These are phyloP conservation scores for Polysphondylium violaceum DNA, from an alignment of 78 protist genomes.

Conservation along the genomic window DNA sequence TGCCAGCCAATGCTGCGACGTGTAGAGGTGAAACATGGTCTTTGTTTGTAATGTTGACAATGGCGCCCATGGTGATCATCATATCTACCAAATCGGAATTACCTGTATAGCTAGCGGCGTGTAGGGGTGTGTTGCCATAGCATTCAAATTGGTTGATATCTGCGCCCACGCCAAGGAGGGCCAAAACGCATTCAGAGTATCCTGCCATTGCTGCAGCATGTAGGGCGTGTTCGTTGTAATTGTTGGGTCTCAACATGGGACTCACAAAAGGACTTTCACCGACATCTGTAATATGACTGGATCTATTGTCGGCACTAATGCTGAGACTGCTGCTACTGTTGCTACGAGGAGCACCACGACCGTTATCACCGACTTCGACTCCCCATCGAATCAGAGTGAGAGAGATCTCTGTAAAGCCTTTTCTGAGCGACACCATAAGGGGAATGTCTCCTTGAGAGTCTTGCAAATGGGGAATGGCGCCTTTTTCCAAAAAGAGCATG, in stretches of 20 bases:
- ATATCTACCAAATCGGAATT: slow-evolving; percentile 66
- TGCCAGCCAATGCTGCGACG: slow-evolving; percentile 61
- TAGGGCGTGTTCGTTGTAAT: slow-evolving; percentile 54
- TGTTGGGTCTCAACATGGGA: slow-evolving; percentile 66
- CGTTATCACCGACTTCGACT: slow-evolving; percentile 40
- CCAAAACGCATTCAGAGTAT: slow-evolving; percentile 59
- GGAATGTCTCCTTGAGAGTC: slow-evolving; percentile 77
- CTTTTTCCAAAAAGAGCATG: slow-evolving; percentile 40
- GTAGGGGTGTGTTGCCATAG: slow-evolving; percentile 71
- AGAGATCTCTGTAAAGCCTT: slow-evolving; percentile 68
- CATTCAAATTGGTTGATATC: slow-evolving; percentile 68
- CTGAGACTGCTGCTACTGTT: background rate
- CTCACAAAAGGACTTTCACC: slow-evolving; percentile 59
- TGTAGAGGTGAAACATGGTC: slow-evolving; percentile 74
- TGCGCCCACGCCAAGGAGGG: slow-evolving; percentile 65
- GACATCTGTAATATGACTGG: background rate
- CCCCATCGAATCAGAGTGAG: slow-evolving; percentile 70
- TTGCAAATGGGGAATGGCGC: slow-evolving; percentile 50
- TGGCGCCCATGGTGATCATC: slow-evolving; percentile 79
- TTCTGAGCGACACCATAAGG: slow-evolving; percentile 54
- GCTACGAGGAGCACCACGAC: background rate
- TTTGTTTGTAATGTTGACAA: slow-evolving; percentile 70
- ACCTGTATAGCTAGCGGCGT: slow-evolving; percentile 58
- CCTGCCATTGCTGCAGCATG: slow-evolving; percentile 78
- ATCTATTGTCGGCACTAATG: background rate